Evolutionary conservation across 768 basidiomycete genomes (phyloP).

Genomic region (Kwoniella heveanensis): DNA sequence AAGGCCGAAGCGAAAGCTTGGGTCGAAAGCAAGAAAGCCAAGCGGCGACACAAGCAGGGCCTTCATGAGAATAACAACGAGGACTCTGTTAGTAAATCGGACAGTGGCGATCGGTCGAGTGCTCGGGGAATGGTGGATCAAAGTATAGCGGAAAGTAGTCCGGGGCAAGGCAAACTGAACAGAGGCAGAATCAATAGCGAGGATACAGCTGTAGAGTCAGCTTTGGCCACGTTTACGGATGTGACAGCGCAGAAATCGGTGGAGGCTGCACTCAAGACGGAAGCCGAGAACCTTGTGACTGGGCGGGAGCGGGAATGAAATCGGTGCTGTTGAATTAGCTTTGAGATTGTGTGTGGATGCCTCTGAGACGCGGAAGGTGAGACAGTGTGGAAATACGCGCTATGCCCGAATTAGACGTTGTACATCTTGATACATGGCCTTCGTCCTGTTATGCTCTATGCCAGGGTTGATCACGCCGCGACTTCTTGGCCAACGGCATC

Average conservation of each 20-base stretch:
- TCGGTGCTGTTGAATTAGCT: too few relatives aligned
- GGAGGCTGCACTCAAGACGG: slow-evolving; percentile 22
- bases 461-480: background rate
- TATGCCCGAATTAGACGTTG: too few relatives aligned
- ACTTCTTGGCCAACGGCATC: background rate
- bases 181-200: slow-evolving; percentile 16
- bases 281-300: slow-evolving; percentile 3
- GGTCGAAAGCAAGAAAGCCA: slow-evolving; percentile 48
- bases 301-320: slow-evolving; percentile 1
- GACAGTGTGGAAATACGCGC: too few relatives aligned
- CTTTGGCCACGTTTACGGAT: background rate
- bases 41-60: slow-evolving; percentile 22
- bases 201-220: slow-evolving; percentile 1
- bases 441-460: too few relatives aligned
- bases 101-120: background rate
- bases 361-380: too few relatives aligned
- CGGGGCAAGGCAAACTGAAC: background rate
- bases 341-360: too few relatives aligned
- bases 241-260: slow-evolving; percentile 24
- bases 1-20: slow-evolving; percentile 56
- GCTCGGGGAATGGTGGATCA: too few relatives aligned
- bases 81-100: background rate
- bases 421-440: too few relatives aligned
- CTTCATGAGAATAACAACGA: slow-evolving; percentile 6
- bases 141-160: too few relatives aligned